These are phyloP conservation scores for Allantophomopsis cytisporea DNA, from an alignment of 2,329 filamentous ascomycete species.

Conservation along the genomic window DNA sequence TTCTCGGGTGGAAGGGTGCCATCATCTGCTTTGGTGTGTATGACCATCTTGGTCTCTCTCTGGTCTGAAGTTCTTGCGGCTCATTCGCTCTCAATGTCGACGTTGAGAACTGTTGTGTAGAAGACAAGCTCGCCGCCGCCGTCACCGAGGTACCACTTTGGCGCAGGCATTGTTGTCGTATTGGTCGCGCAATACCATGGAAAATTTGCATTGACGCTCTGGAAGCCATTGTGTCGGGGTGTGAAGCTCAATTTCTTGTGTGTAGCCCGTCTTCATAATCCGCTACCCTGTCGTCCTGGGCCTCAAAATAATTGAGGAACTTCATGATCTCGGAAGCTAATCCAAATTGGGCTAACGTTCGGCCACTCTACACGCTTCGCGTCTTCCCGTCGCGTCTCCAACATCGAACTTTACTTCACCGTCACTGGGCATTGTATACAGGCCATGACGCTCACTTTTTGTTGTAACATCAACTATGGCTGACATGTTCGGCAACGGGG, in stretches of 20 bases:
- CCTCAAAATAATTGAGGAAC: not conserved
- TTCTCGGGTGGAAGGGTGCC: constrained; percentile 49
- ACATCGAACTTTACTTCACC: too few species aligned
- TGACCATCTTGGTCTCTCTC: constrained; percentile 48
- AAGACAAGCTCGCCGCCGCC: constrained; percentile 3
- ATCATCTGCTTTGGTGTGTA: constrained; percentile 58
- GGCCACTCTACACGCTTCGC: too few species aligned
- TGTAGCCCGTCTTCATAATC: not conserved
- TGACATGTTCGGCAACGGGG: too few species aligned
- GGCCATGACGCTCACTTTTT: too few species aligned
- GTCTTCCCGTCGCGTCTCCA: too few species aligned
- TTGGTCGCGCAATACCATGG: constrained; percentile 19
- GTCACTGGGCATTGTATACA: too few species aligned
- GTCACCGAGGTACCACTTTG: constrained; percentile 4
- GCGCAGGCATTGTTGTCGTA: constrained; percentile 12
- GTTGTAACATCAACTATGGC: too few species aligned
- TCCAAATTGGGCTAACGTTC: too few species aligned
- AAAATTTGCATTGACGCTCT: constrained; percentile 26
- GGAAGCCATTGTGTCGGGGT: constrained; percentile 27
- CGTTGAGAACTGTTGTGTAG: constrained; percentile 12
- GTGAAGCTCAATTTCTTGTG: too few species aligned
- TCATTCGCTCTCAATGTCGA: constrained; percentile 13
- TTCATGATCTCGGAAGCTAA: not conserved
- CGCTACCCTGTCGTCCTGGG: not conserved
- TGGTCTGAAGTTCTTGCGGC: constrained; percentile 17